Evolutionary conservation across 2,329 filamentous ascomycete species (phyloP).

Genomic region (Exserohilum turcica): DNA sequence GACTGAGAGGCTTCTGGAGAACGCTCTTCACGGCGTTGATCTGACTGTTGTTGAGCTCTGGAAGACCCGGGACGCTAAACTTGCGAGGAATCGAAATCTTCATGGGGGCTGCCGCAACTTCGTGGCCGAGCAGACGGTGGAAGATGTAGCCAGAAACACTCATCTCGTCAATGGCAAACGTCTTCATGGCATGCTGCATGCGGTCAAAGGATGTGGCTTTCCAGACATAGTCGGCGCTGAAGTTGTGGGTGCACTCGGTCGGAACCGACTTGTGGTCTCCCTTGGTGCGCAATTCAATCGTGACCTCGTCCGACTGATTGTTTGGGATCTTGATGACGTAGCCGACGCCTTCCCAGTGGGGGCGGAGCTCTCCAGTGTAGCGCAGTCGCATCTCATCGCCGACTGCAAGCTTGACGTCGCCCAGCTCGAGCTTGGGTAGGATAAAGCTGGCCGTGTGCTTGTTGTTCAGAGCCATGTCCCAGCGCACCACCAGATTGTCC

Average conservation of each 20-base stretch:
- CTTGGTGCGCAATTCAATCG: constrained; percentile 89
- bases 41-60: constrained; percentile 93
- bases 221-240: constrained; percentile 99
- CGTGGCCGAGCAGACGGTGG: constrained; percentile 92
- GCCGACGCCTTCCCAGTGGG: constrained; percentile 94
- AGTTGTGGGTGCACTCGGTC: constrained; percentile 95
- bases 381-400: constrained; percentile 98
- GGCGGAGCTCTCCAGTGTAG: constrained; percentile 91
- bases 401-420: constrained; percentile 96
- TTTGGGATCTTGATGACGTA: constrained; percentile 99
- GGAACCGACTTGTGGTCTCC: constrained; percentile 96
- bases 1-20: constrained; percentile 86
- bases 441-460: constrained; percentile 96
- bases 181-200: constrained; percentile 99
- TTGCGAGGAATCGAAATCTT: constrained; percentile 96
- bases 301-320: constrained; percentile 97
- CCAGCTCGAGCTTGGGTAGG: constrained; percentile 93
- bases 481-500: constrained; percentile 90
- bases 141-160: constrained; percentile 99
- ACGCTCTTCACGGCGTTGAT: constrained; percentile 96
- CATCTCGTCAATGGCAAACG: constrained; percentile 96
- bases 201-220: constrained; percentile 99
- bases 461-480: constrained; percentile 95
- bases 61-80: constrained; percentile 91
- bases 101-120: constrained; percentile 92